A percentile compares a stretch with the other conserved stretches of the same genome.
Evolutionary conservation across 805 yeast genomes (phyloP).

Genomic region (Pichia gijzeniarum): DNA sequence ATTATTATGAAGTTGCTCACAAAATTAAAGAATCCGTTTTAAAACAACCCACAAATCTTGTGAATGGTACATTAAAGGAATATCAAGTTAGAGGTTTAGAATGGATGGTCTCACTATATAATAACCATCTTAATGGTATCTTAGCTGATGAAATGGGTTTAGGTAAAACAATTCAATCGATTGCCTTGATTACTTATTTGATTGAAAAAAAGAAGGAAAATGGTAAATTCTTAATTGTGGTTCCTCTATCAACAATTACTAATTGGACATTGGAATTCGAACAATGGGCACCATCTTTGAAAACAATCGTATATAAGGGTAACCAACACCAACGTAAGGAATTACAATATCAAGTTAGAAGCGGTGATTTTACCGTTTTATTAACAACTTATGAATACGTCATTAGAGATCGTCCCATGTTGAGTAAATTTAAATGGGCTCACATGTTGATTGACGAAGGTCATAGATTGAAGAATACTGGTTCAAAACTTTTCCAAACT

Average conservation of each 20-base stretch:
- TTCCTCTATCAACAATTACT: slow-evolving; percentile 76
- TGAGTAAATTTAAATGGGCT: slow-evolving; percentile 66
- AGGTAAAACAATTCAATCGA: slow-evolving; percentile 70
- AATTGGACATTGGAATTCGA: slow-evolving; percentile 85
- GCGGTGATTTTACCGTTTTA: slow-evolving; percentile 68
- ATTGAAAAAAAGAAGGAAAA: slow-evolving; percentile 58
- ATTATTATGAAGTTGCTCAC: slow-evolving; percentile 80
- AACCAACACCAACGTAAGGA: slow-evolving; percentile 64
- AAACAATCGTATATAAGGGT: slow-evolving; percentile 71
- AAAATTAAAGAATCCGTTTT: slow-evolving; percentile 58
- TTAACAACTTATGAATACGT: slow-evolving; percentile 80
- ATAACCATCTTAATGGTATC: slow-evolving; percentile 56
- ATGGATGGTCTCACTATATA: slow-evolving; percentile 61
- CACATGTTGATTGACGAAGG: slow-evolving; percentile 92
- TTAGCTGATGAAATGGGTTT: slow-evolving; percentile 65
- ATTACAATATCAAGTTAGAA: slow-evolving; percentile 55
- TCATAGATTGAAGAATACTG: slow-evolving; percentile 79
- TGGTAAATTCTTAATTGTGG: slow-evolving; percentile 73
- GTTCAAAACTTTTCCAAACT: slow-evolving; percentile 66
- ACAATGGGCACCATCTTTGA: slow-evolving; percentile 81
- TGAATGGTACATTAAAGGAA: slow-evolving; percentile 77
- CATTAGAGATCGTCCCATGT: slow-evolving; percentile 66
- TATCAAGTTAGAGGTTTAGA: slow-evolving; percentile 62
- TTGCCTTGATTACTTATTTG: slow-evolving; percentile 65
- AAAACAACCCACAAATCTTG: slow-evolving; percentile 60